Base-by-base conservation (phyloP, 805 yeast genomes). In the Metschnikowia sp. region DNA sequence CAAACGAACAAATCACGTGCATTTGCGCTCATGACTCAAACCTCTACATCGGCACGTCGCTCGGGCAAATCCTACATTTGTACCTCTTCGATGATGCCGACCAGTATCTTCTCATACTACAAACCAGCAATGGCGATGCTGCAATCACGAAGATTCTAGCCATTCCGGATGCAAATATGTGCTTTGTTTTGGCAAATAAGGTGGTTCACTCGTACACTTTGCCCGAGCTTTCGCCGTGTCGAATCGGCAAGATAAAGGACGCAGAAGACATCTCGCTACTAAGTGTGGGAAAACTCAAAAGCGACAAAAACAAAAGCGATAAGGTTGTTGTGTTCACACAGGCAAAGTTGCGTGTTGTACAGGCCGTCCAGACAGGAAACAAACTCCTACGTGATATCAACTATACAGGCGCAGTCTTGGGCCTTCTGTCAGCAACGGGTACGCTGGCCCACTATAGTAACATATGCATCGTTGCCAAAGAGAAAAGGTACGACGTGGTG, bases 51-150 rank as follows among this genome's bases (percentile, higher is more conserved):
- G 76, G 76, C 6, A 69, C 74, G 1, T 50, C 62, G n/a, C 26
- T 22, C 2, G 75, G 76, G 9, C 62, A 59, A 13, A 49, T 72
- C n/a, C 61, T 68, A 26, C 76, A 72, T 50, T 66, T 64, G 46
- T 68, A 69, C 50, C 59, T 62, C 10, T 71, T 72, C 44, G 75
- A 70, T 36, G 76, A 71, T 54, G 69, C 68, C 15, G 60, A 64
- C 28, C 65, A 58, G 19, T 71, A 62, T 50, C 63, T 69, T 33
- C 51, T 63, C 15, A 64, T 69, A 10, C 54, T 64, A 19, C 57
- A 59, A 42, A 36, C 43, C 10, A 49, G 48, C 11, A 18, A 42
- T 10, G 47, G 42, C 5, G 13, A 29, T 5, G 36, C 28, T 8
- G 50, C 61, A 2, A 53, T 71, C 7, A 36, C 36, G 8, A 62